Percentiles rank a stretch among this genome's conserved stretches.
Conservation (phyloP, 805 yeast species). For the Millerozyma acaciae region DNA sequence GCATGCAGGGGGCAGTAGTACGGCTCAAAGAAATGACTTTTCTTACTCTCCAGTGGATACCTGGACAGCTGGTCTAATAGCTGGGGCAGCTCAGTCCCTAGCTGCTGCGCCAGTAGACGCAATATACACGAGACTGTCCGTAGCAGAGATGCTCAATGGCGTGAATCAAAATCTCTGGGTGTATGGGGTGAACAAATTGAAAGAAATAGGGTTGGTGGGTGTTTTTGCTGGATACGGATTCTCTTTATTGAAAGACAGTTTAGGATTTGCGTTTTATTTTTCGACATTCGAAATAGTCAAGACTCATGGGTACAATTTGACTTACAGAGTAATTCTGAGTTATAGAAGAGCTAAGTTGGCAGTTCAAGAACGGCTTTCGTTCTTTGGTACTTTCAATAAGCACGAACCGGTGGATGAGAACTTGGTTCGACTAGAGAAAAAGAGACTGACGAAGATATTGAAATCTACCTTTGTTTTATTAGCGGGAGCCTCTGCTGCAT, state of each 20-base stretch:
- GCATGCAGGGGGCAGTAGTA: slow-evolving; percentile 6
- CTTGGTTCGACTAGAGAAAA: slow-evolving; percentile 26
- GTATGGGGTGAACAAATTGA: slow-evolving; percentile 65
- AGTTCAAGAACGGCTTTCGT: slow-evolving; percentile 11
- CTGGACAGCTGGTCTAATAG: slow-evolving; percentile 75
- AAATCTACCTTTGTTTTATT: slow-evolving; percentile 66
- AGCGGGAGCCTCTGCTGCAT: slow-evolving; percentile 88
- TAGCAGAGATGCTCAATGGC: slow-evolving; percentile 68
- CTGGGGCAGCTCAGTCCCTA: slow-evolving; percentile 83
- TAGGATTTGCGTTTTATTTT: slow-evolving; percentile 84
- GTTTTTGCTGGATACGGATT: slow-evolving; percentile 88
- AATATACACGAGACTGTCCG: slow-evolving; percentile 73
- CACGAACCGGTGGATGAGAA: slow-evolving; percentile 18
- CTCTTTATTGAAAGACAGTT: slow-evolving; percentile 69
- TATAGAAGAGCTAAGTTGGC: slow-evolving; percentile 38
- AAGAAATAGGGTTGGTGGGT: slow-evolving; percentile 73
- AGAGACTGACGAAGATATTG: slow-evolving; percentile 45
- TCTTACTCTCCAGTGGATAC: slow-evolving; percentile 47
- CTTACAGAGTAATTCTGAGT: slow-evolving; percentile 43
- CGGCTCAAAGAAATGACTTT: slow-evolving; percentile 8
- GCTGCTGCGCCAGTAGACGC: slow-evolving; percentile 96
- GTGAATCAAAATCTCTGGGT: slow-evolving; percentile 69
- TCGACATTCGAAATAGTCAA: slow-evolving; percentile 76
- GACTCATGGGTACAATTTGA: slow-evolving; percentile 55
- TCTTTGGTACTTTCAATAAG: slow-evolving; percentile 6